A percentile compares a stretch with the other conserved stretches of the same genome.
Evolutionary conservation across 495 filamentous ascomycete species (phyloP).

Genomic region (Penicillium arizonense): DNA sequence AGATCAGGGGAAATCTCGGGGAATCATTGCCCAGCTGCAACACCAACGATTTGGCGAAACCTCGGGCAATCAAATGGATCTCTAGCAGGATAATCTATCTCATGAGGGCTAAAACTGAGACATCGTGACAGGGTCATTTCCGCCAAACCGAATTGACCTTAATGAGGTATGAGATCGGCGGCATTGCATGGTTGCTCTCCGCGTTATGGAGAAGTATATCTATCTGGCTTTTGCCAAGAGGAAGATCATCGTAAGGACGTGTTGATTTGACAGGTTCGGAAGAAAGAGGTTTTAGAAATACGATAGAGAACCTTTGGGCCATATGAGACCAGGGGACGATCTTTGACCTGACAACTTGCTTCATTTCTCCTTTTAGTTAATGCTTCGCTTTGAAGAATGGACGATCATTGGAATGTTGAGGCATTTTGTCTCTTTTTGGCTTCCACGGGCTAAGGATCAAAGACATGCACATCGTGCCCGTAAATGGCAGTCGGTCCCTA

Average conservation of each 20-base stretch:
- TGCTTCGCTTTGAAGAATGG: no score
- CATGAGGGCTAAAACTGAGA: neutral
- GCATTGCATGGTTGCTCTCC: neutral
- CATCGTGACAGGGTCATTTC: slow-evolving; percentile 1
- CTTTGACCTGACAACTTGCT: neutral
- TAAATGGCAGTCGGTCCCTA: neutral
- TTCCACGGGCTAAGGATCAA: neutral
- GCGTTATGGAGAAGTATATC: neutral
- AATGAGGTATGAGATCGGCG: neutral
- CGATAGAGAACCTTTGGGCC: no score
- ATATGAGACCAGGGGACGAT: no score
- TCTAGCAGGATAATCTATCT: neutral
- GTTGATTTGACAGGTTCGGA: neutral
- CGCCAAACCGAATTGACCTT: neutral
- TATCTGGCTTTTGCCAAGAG: neutral
- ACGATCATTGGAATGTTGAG: neutral
- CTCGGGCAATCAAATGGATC: neutral
- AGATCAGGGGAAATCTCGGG: slow-evolving; percentile 5
- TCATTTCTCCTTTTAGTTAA: neutral
- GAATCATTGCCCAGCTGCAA: neutral
- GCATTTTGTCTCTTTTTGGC: neutral
- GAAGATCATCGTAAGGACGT: neutral
- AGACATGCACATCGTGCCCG: neutral
- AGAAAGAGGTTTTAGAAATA: no score
- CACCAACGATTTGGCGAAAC: neutral